Conservation (phyloP, 2,329 filamentous ascomycete genomes). For the Venturia carpophila region DNA sequence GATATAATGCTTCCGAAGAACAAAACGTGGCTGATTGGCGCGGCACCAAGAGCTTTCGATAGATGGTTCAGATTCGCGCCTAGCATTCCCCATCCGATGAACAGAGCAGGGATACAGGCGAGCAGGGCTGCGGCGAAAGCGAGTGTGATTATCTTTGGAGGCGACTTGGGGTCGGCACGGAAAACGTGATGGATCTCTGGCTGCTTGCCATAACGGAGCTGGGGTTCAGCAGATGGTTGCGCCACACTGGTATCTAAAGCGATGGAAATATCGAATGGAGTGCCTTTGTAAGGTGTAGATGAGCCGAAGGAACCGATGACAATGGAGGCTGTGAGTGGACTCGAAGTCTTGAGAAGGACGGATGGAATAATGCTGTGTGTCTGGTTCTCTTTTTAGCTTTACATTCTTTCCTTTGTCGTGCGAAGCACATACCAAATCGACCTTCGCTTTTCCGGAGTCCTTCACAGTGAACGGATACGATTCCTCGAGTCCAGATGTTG, state of each 20-base stretch:
- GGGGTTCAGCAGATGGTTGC: conserved; percentile 53
- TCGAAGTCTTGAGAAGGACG: conserved; percentile 62
- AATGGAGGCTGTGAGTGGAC: conserved; percentile 70
- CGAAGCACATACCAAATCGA: conserved; percentile 66
- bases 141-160: conserved; percentile 69
- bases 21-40: conserved; percentile 70
- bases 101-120: conserved; percentile 64
- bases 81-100: conserved; percentile 65
- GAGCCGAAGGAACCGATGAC: conserved; percentile 81
- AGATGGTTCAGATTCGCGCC: conserved; percentile 80
- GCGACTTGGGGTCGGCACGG: conserved; percentile 68
- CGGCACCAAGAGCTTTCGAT: conserved; percentile 62
- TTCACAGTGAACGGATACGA: conserved; percentile 80
- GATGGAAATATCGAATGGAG: conserved; percentile 66
- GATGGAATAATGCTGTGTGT: conserved; percentile 80
- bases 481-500: conserved; percentile 68
- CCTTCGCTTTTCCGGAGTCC: conserved; percentile 75
- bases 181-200: conserved; percentile 89
- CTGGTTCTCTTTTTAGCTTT: conserved; percentile 42
- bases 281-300: conserved; percentile 56
- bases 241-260: conserved; percentile 55
- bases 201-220: conserved; percentile 75
- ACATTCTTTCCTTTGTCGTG: conserved; percentile 24
- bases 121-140: conserved; percentile 67
- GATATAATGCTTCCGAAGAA: conserved; percentile 83